Conservation (phyloP, 2,329 filamentous ascomycete species). For the Paramyrothecium roridum region DNA sequence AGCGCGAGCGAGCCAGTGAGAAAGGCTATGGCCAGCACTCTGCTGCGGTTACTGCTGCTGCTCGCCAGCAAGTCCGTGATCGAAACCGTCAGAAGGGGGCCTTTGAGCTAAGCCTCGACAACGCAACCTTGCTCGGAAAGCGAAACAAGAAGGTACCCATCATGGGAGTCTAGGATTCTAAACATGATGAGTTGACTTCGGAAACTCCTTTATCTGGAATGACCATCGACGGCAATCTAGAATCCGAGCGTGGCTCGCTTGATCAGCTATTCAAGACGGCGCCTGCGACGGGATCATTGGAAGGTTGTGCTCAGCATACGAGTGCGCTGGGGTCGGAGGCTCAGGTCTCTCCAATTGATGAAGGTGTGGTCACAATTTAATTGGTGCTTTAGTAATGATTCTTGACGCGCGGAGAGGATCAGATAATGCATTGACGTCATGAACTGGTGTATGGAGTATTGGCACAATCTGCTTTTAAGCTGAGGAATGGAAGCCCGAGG, state of each 20-base stretch:
- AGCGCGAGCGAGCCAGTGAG: slow-evolving; percentile 33
- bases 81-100: slow-evolving; percentile 69
- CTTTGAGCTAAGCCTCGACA: slow-evolving; percentile 90
- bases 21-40: slow-evolving; percentile 89
- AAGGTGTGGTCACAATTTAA: too few species aligned
- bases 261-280: too few species aligned
- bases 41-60: slow-evolving; percentile 77
- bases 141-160: slow-evolving; percentile 52
- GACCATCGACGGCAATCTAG: slow-evolving; percentile 11
- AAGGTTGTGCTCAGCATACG: too few species aligned
- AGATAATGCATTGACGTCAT: slow-evolving; percentile 1
- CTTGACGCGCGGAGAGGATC: not conserved
- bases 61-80: slow-evolving; percentile 72
- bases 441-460: slow-evolving; percentile 4
- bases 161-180: slow-evolving; percentile 31
- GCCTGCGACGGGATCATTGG: too few species aligned
- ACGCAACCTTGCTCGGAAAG: slow-evolving; percentile 82
- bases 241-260: not conserved
- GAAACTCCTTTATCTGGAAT: slow-evolving; percentile 4
- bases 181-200: slow-evolving; percentile 6
- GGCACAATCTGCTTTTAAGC: not conserved
- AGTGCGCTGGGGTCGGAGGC: too few species aligned
- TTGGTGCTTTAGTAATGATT: not conserved
- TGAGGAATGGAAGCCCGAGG: not conserved
- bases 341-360: too few species aligned